These are phyloP conservation scores for Russula vinacea DNA, from an alignment of 768 basidiomycete species.

Conservation along the genomic window DNA sequence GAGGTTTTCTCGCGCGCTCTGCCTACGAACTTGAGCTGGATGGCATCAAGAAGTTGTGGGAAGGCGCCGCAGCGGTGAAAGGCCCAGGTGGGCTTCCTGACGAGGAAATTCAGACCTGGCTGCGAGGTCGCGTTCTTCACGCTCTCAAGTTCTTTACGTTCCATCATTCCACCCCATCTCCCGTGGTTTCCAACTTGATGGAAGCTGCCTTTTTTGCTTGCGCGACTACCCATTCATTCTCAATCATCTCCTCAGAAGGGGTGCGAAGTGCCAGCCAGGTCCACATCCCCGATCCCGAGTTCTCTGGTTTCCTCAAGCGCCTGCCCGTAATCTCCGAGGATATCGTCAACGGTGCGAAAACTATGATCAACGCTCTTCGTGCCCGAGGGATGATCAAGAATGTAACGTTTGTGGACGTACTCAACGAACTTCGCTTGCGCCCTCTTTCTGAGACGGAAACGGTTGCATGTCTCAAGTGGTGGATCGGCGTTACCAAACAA, in stretches of 20 bases:
- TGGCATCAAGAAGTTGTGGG: constrained; percentile 59
- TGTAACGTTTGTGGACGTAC: constrained; percentile 79
- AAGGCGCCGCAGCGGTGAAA: constrained; percentile 41
- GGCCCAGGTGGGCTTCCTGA: constrained; percentile 34
- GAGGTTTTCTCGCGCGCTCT: constrained; percentile 75
- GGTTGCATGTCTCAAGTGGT: constrained; percentile 85
- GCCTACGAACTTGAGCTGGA: constrained; percentile 83
- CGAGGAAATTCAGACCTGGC: constrained; percentile 46
- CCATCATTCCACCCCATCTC: constrained; percentile 79
- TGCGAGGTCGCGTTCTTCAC: constrained; percentile 67
- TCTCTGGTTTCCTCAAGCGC: constrained; percentile 71
- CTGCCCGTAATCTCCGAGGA: constrained; percentile 70
- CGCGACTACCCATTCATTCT: constrained; percentile 48
- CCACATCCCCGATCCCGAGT: constrained; percentile 67
- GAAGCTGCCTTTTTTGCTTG: constrained; percentile 79
- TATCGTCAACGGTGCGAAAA: constrained; percentile 52
- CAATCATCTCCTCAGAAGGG: constrained; percentile 73
- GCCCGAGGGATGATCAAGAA: constrained; percentile 62
- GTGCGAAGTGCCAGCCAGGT: constrained; percentile 63
- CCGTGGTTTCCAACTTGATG: constrained; percentile 66
- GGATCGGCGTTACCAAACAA: constrained; percentile 51
- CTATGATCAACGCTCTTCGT: constrained; percentile 60
- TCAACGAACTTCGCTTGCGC: constrained; percentile 66
- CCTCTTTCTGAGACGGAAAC: constrained; percentile 73
- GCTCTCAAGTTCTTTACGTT: constrained; percentile 89